A percentile compares a stretch with the other conserved stretches of the same genome.
phyloP scores from a whole-genome alignment of 108 stramenopile genomes.

The Cyclotella atomus region DNA sequence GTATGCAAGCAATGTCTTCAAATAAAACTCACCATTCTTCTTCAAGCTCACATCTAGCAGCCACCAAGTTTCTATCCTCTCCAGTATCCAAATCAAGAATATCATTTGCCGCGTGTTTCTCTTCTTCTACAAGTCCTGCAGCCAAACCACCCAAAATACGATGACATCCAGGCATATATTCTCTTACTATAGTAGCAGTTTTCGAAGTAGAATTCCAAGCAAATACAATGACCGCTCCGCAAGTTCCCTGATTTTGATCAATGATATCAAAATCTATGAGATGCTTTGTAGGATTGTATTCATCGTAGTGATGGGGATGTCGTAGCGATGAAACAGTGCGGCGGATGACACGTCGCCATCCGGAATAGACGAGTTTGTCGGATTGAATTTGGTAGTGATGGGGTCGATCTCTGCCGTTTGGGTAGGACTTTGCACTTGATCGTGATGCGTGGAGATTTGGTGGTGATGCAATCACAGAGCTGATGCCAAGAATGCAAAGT shows the following conservation, averaged over 20 bases:
- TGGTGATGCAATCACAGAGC: background rate
- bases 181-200: constrained; percentile 74
- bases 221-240: constrained; percentile 75
- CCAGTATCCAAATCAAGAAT: background rate
- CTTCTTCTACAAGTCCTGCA: constrained; percentile 80
- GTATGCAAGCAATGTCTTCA: too few species aligned
- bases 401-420: constrained; percentile 32
- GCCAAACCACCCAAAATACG: constrained; percentile 66
- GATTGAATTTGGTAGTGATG: constrained; percentile 59
- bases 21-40: constrained; percentile 63
- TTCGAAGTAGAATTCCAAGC: constrained; percentile 78
- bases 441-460: background rate
- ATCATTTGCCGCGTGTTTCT: constrained; percentile 48
- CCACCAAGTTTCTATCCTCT: constrained; percentile 37
- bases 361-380: constrained; percentile 61
- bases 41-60: constrained; percentile 77
- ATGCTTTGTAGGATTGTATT: constrained; percentile 35
- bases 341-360: constrained; percentile 69
- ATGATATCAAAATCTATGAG: constrained; percentile 67
- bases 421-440: constrained; percentile 1
- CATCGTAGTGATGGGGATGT: constrained; percentile 18
- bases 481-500: background rate
- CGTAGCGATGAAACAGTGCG: constrained; percentile 52
- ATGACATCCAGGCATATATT: constrained; percentile 83
- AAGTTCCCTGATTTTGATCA: constrained; percentile 42